These are phyloP conservation scores for Magnolia kwangsiensis DNA, from an alignment of 164 flowering plant genomes.

Conservation along the genomic window DNA sequence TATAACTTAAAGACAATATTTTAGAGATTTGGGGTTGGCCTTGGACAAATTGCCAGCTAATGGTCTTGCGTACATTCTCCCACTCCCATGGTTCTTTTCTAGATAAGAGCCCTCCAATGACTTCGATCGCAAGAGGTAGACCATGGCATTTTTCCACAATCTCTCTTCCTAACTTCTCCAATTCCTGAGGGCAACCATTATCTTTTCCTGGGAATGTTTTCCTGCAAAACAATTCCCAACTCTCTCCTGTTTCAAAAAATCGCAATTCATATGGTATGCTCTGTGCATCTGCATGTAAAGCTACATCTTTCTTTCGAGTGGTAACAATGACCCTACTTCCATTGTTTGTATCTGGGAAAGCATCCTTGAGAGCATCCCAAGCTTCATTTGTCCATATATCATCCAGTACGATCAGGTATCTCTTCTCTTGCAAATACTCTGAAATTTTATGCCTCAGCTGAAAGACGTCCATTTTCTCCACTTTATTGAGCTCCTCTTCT, in stretches of 20 bases:
- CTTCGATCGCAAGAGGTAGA: not conserved
- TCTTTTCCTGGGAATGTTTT: not conserved
- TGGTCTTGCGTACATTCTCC: not conserved
- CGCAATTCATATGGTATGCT: not conserved
- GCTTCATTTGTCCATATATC: constrained; percentile 45
- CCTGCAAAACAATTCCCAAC: not conserved
- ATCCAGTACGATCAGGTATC: constrained; percentile 47
- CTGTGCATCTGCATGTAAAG: constrained; percentile 5
- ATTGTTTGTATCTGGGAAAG: constrained; percentile 31
- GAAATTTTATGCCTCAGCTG: constrained; percentile 38
- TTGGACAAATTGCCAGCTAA: not conserved
- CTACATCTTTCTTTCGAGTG: constrained; percentile 34
- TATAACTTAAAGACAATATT: constrained; percentile 11
- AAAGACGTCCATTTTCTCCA: constrained; percentile 14
- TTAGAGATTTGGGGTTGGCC: not conserved
- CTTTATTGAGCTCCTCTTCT: constrained; percentile 33
- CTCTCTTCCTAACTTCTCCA: not conserved
- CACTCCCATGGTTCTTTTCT: not conserved
- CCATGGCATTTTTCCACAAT: not conserved
- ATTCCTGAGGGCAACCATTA: not conserved
- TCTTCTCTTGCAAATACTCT: constrained; percentile 34
- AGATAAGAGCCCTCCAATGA: not conserved
- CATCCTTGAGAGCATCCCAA: constrained; percentile 36
- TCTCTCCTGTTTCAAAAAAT: not conserved
- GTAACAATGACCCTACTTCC: constrained; percentile 44